Evolutionary conservation across 2,329 filamentous ascomycete genomes (phyloP).

Genomic region (Aspergillus luchuensis): DNA sequence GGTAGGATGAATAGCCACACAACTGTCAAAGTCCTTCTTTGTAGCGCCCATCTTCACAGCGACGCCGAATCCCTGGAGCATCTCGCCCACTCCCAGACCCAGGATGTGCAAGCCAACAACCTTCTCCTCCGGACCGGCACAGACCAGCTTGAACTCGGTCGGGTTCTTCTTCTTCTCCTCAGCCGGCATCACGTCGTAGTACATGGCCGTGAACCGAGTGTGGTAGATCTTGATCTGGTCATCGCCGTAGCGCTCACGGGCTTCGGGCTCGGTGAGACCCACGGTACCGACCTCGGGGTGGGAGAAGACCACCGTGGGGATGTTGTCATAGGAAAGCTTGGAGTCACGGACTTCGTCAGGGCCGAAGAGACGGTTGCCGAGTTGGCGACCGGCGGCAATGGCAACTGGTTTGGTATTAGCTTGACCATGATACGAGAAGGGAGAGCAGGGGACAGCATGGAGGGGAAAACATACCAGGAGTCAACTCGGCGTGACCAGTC

Average conservation of each 20-base stretch:
- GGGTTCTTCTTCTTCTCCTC: constrained; percentile 54
- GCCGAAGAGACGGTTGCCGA: constrained; percentile 54
- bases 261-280: constrained; percentile 54
- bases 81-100: constrained; percentile 57
- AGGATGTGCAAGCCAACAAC: constrained; percentile 55
- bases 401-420: constrained; percentile 42
- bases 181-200: constrained; percentile 48
- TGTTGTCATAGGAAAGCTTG: constrained; percentile 52
- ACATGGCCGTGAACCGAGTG: constrained; percentile 54
- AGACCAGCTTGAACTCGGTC: constrained; percentile 55
- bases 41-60: constrained; percentile 79
- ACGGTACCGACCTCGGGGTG: constrained; percentile 54
- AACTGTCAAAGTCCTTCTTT: constrained; percentile 74
- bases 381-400: constrained; percentile 54
- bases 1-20: constrained; percentile 75
- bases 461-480: constrained; percentile 44
- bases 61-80: constrained; percentile 75
- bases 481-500: constrained; percentile 54
- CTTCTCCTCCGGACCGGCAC: constrained; percentile 52
- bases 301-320: constrained; percentile 56
- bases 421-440: neutral
- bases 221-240: constrained; percentile 55
- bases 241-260: constrained; percentile 50
- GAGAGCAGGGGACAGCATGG: too few species aligned
- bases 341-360: constrained; percentile 46